Conservation (phyloP, 164 flowering plant genomes). For the Dillenia suffruticosa region DNA sequence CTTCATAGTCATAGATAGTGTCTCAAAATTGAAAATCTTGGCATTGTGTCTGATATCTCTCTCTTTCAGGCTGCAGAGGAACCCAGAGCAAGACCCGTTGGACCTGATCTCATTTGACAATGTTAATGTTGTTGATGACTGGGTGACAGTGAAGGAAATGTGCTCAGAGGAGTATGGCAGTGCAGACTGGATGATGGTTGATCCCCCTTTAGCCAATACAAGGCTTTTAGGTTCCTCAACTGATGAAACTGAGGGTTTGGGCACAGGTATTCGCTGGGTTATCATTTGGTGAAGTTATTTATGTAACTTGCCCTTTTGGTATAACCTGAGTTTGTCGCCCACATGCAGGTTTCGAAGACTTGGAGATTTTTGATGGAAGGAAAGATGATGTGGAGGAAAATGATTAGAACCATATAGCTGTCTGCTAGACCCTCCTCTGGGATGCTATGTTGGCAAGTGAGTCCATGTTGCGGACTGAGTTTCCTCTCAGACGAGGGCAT, state of each 20-base stretch:
- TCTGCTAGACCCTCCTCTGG: neutral
- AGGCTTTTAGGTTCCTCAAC: slow-evolving; percentile 26
- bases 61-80: slow-evolving; percentile 26
- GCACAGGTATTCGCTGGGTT: slow-evolving; percentile 34
- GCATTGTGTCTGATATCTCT: neutral
- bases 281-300: neutral
- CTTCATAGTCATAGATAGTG: neutral
- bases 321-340: slow-evolving; percentile 1
- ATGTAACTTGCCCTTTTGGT: neutral
- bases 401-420: neutral
- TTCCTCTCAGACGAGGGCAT: neutral
- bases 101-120: slow-evolving; percentile 59
- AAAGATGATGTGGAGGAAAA: slow-evolving; percentile 31
- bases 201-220: slow-evolving; percentile 31
- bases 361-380: slow-evolving; percentile 36
- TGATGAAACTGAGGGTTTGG: slow-evolving; percentile 45
- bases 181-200: slow-evolving; percentile 54
- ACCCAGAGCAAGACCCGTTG: slow-evolving; percentile 24
- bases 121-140: slow-evolving; percentile 37
- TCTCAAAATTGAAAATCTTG: neutral
- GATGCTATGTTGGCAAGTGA: neutral
- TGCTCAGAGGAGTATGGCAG: slow-evolving; percentile 30
- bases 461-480: neutral
- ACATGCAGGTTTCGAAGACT: slow-evolving; percentile 58
- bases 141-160: slow-evolving; percentile 53